Conservation (phyloP, 2,329 filamentous ascomycete genomes). For the Ilyonectria mors-panacis region DNA sequence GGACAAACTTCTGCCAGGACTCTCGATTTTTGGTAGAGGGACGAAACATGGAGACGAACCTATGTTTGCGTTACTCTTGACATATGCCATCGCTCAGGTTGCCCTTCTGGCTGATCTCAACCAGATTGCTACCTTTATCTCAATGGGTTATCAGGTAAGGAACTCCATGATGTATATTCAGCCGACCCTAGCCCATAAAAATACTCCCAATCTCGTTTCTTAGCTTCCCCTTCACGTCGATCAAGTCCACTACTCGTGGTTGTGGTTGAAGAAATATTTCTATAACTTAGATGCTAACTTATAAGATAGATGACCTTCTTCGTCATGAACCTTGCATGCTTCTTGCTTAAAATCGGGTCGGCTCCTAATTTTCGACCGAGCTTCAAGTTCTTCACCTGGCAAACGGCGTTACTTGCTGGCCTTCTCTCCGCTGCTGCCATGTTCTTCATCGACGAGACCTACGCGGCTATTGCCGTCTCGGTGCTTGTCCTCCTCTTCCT, state of each 20-base stretch:
- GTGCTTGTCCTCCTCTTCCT: constrained; percentile 84
- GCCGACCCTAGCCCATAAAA: neutral
- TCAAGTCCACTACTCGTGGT: neutral
- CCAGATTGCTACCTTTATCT: constrained; percentile 89
- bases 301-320: constrained; percentile 93
- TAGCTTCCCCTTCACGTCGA: too few species aligned
- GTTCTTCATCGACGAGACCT: constrained; percentile 91
- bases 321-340: constrained; percentile 89
- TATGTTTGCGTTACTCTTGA: constrained; percentile 81
- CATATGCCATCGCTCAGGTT: constrained; percentile 81
- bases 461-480: constrained; percentile 81
- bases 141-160: constrained; percentile 85
- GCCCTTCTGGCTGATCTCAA: constrained; percentile 89
- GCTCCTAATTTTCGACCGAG: constrained; percentile 91
- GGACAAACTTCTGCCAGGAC: constrained; percentile 83
- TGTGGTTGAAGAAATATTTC: neutral
- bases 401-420: constrained; percentile 82
- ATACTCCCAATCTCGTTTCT: neutral
- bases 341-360: constrained; percentile 87
- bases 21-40: constrained; percentile 81
- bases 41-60: constrained; percentile 82
- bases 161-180: neutral
- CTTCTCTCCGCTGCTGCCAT: constrained; percentile 85
- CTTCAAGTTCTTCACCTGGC: constrained; percentile 91
- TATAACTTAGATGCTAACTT: constrained; percentile 34